Evolutionary conservation across 75 land plant species (phyloP).

Genomic region (Cryptomeria japonica): DNA sequence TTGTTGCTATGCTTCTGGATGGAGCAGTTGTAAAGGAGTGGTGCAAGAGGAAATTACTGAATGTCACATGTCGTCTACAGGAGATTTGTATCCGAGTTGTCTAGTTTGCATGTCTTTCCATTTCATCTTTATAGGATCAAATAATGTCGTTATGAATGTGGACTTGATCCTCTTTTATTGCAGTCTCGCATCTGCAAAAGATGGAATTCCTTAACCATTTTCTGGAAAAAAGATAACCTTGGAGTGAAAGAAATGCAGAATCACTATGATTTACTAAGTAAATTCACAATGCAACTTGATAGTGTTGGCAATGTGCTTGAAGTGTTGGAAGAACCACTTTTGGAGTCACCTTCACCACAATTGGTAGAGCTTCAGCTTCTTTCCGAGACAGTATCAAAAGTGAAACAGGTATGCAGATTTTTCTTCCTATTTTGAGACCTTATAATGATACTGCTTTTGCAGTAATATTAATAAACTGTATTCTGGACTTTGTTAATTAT

Average conservation of each 20-base stretch:
- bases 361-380: constrained; percentile 72
- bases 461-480: background rate
- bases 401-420: constrained; percentile 60
- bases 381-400: constrained; percentile 59
- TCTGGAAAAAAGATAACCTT: constrained; percentile 39
- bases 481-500: background rate
- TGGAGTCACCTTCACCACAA: constrained; percentile 38
- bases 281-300: constrained; percentile 37
- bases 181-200: background rate
- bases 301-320: constrained; percentile 78
- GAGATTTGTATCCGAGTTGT: constrained; percentile 67
- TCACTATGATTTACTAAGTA: constrained; percentile 36
- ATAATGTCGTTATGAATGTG: background rate
- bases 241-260: constrained; percentile 41
- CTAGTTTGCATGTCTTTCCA: background rate
- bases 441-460: background rate
- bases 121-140: background rate
- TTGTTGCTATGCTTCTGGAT: constrained; percentile 86
- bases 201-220: constrained; percentile 1
- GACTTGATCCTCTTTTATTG: background rate
- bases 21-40: constrained; percentile 95
- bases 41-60: constrained; percentile 67
- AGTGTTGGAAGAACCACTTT: constrained; percentile 65
- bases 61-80: constrained; percentile 44
- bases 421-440: background rate